A percentile compares a stretch with the other conserved stretches of the same genome.
Conservation (phyloP, 345 rosid genomes). For the Balakata baccata region DNA sequence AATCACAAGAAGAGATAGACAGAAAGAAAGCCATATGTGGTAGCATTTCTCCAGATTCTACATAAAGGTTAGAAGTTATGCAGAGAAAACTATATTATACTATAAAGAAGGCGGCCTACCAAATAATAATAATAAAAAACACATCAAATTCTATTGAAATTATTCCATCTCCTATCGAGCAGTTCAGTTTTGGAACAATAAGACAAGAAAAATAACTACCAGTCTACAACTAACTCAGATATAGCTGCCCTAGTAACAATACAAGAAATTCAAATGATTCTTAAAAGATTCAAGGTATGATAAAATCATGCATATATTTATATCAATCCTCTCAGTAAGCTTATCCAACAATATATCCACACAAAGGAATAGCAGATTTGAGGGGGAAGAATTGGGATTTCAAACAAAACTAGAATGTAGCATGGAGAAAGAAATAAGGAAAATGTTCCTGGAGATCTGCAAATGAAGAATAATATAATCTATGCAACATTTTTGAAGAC, state of each 20-base stretch:
- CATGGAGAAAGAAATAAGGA: background rate
- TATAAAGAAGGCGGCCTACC: background rate
- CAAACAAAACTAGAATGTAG: background rate
- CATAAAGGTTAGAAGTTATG: slow-evolving; percentile 10
- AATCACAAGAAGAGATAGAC: background rate
- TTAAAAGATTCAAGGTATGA: background rate
- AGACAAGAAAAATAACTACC: slow-evolving; percentile 22
- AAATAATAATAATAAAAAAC: background rate
- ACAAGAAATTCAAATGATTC: slow-evolving; percentile 7
- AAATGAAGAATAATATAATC: background rate
- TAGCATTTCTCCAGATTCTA: slow-evolving; percentile 1
- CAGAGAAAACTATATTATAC: slow-evolving; percentile 9
- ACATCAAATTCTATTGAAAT: background rate
- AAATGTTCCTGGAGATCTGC: background rate
- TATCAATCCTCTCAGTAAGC: background rate
- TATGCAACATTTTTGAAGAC: background rate
- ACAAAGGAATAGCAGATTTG: background rate
- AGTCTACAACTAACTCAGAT: slow-evolving; percentile 26
- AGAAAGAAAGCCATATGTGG: background rate
- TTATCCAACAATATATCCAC: slow-evolving; percentile 7
- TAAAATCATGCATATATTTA: background rate
- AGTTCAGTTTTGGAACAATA: background rate
- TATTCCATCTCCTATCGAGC: background rate
- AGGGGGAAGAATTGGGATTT: background rate
- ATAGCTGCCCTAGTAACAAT: background rate